Percentiles rank a stretch among this genome's conserved stretches.
Evolutionary conservation across 768 basidiomycete genomes (phyloP).

Genomic region (Bullera alba): DNA sequence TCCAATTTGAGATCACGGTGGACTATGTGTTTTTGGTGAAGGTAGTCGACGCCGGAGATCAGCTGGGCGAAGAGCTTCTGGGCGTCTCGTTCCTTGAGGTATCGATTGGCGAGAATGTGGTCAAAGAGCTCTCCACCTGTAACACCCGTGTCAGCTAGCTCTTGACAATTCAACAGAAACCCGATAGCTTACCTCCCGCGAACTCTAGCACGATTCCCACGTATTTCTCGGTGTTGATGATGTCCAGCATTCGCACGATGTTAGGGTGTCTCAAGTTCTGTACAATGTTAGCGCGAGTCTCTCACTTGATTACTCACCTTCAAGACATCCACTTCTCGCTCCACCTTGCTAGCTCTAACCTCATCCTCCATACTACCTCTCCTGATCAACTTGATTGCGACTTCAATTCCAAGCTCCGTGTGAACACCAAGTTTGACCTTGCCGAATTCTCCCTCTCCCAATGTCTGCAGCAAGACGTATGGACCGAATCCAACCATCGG

Average conservation of each 20-base stretch:
- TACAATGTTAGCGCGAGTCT: conserved; percentile 3
- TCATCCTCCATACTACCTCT: conserved; percentile 79
- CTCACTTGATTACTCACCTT: conserved; percentile 55
- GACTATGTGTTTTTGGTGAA: conserved; percentile 97
- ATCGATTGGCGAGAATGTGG: conserved; percentile 94
- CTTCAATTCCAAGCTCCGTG: conserved; percentile 87
- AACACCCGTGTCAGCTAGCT: conserved; percentile 67
- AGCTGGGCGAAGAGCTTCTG: conserved; percentile 95
- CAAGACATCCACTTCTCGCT: conserved; percentile 94
- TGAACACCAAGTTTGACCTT: conserved; percentile 98
- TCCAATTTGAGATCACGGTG: conserved; percentile 99
- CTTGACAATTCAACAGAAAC: conserved; percentile 5
- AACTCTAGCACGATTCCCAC: conserved; percentile 99
- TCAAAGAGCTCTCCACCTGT: conserved; percentile 86
- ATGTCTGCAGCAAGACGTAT: conserved; percentile 86
- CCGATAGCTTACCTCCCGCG: conserved; percentile 78
- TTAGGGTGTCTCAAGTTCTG: conserved; percentile 94
- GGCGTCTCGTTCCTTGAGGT: conserved; percentile 88
- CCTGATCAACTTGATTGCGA: conserved; percentile 95
- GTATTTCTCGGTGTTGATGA: conserved; percentile 98
- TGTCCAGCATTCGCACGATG: conserved; percentile 95
- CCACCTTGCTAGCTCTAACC: conserved; percentile 84
- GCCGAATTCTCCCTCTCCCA: conserved; percentile 97
- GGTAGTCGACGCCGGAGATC: conserved; percentile 97
- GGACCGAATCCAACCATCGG: conserved; percentile 66